Base-by-base conservation (phyloP, 306 rosid genomes). In the Quercus bicolor region DNA sequence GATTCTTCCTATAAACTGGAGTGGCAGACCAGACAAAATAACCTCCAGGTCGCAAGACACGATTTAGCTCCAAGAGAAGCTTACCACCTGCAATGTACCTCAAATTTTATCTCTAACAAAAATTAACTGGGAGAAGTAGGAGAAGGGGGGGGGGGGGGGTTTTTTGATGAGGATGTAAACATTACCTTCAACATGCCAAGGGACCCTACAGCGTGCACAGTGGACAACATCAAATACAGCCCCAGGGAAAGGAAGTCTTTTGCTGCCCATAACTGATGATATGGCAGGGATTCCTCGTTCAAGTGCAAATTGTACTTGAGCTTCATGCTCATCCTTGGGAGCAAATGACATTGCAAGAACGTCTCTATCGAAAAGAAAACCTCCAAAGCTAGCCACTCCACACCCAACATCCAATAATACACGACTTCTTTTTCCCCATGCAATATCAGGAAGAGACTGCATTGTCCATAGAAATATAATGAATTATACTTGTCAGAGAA, bases 141-240 rank as follows among this genome's bases (percentile, higher is more conserved):
- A 56, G 72, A 23, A 48, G 59, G n/a, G 70, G 37, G 62, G 28
- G 56, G 62, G n/a, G 24, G 55, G 13, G 70, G 33, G 52, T 68
- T 13, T 43, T 70, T n/a, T 15, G 2, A 61, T 33, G 57, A 54
- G 52, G 18, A 43, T 56, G 48, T 52, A 12, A 18, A 75, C 53
- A 31, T 60, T 70, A 93, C 98, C 98, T 87, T 93, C 98, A 83
- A 82, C 45, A 78, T 93, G 98, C 98, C 98, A 93, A 80, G 98
- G 97, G 78, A 93, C 98, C 88, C 98, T 91, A 81, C 98, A 93
- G 34, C 97, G 98, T 6, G 98, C 98, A 77, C 98, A 93, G 77
- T 93, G 98, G 70, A 93, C 23, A 77, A 93, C 77, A 87, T 93
- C 98, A 83, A 91, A 93, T 72, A 93, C 94, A 68, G 87, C 78